These are phyloP conservation scores for Dichotomocladium elegans DNA, from an alignment of 371 early-diverging fungal species.

Conservation along the genomic window DNA sequence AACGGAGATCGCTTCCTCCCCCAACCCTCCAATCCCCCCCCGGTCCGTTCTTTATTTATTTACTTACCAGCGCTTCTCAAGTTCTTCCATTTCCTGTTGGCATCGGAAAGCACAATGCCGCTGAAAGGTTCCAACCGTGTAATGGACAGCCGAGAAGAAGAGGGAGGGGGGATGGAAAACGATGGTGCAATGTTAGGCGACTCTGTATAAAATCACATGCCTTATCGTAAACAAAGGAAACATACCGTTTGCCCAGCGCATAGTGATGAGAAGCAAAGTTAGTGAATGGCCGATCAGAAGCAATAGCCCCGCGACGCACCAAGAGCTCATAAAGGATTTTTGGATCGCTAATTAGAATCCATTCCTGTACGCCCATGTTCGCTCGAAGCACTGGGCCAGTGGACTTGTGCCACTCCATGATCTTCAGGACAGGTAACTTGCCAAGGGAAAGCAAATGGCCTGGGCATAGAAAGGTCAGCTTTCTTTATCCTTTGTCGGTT, in stretches of 20 bases:
- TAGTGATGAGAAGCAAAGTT: slow-evolving; percentile 8
- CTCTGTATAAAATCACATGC: background rate
- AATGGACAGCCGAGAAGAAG: too few species aligned
- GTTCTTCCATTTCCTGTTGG: slow-evolving; percentile 9
- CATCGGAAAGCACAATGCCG: slow-evolving; percentile 4
- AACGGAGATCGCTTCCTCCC: background rate
- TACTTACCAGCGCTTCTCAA: slow-evolving; percentile 6
- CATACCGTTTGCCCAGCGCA: slow-evolving; percentile 13
- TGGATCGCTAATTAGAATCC: slow-evolving; percentile 13
- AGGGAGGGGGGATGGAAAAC: too few species aligned
- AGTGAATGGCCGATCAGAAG: slow-evolving; percentile 6
- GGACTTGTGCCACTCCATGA: background rate
- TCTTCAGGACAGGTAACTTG: background rate
- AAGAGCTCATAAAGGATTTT: slow-evolving; percentile 13
- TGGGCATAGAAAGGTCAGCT: background rate
- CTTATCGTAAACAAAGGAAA: background rate
- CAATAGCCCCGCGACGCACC: slow-evolving; percentile 1
- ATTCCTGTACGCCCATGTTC: slow-evolving; percentile 15
- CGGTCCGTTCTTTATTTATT: too few species aligned
- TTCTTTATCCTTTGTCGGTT: background rate
- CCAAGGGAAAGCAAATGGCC: background rate
- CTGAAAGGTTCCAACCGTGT: too few species aligned
- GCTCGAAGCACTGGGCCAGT: slow-evolving; percentile 8
- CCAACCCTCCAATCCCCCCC: too few species aligned
- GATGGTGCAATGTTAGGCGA: too few species aligned